Evolutionary conservation across 2,329 filamentous ascomycete species (phyloP).

Genomic region (Aspergillus brasiliensis): DNA sequence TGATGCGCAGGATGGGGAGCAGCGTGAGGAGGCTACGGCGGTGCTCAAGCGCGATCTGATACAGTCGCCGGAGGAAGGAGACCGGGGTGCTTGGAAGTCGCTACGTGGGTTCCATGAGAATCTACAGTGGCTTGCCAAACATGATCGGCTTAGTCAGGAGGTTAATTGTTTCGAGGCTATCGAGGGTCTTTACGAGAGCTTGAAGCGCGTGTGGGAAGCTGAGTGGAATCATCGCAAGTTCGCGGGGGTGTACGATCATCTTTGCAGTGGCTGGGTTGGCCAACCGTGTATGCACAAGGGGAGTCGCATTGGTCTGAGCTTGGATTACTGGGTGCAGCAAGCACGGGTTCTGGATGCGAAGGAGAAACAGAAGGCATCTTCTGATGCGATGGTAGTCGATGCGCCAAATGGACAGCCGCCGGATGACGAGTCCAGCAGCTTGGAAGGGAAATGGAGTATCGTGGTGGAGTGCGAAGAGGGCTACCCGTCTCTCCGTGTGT

Average conservation of each 20-base stretch:
- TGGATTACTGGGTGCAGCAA: conserved; percentile 48
- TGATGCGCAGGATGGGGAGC: conserved; percentile 43
- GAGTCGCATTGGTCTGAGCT: conserved; percentile 41
- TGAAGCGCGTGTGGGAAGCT: conserved; percentile 47
- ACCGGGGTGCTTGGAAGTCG: conserved; percentile 38
- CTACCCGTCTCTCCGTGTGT: conserved; percentile 47
- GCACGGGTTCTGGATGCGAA: conserved; percentile 38
- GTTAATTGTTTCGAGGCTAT: conserved; percentile 51
- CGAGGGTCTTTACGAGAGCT: conserved; percentile 45
- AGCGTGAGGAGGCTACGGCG: conserved; percentile 45
- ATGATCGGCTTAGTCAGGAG: conserved; percentile 47
- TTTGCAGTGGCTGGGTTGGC: conserved; percentile 46
- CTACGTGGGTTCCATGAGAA: conserved; percentile 46
- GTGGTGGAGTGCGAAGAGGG: conserved; percentile 50
- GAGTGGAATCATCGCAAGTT: conserved; percentile 38
- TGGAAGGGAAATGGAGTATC: conserved; percentile 36
- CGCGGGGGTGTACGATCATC: conserved; percentile 38
- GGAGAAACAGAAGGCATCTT: conserved; percentile 19
- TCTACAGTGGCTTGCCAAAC: conserved; percentile 46
- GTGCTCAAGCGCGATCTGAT: conserved; percentile 45
- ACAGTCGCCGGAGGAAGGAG: conserved; percentile 34
- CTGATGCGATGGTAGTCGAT: conserved; percentile 40
- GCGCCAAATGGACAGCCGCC: conserved; percentile 19
- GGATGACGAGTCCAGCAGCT: conserved; percentile 21
- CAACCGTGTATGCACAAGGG: conserved; percentile 45